Base-by-base conservation (phyloP, 2,329 filamentous ascomycete genomes). In the Penicillium nordicum region DNA sequence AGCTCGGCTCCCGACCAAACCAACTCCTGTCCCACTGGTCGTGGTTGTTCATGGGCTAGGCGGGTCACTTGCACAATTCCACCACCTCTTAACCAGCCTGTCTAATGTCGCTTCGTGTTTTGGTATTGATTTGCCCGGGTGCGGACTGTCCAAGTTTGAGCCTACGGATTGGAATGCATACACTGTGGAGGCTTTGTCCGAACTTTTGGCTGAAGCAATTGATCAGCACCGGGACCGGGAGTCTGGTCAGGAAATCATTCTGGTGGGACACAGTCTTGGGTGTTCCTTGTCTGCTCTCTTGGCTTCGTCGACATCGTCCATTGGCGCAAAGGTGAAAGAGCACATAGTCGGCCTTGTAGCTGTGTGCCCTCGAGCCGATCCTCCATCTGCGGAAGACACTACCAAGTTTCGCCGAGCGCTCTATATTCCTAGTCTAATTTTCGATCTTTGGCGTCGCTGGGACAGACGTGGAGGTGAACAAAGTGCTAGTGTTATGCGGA, bases 41-140 rank as follows among this genome's bases (percentile, higher is more conserved):
- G 92, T 97, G 42, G 96, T 95, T 69, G 81, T 97, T 55, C 94
- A 97, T 69, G 94, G 94, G 1, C 81, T 97, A 10, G 94, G 93
- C n/a, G 94, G 94, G 47, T 96, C 90, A 0, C 83, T 92, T 25
- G 88, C 91, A 11, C 94, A 97, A 69, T 97, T 97, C 69, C 83
- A 90, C 53, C 85, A 89, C 30, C 77, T 97, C 5, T 77, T 97
- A 16, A 88, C 85, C 21, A 94, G 90, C 72, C 80, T 99, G 46
- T 84, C 89, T 49, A 91, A 95, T 69, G 79, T 92, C 47, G 91
- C 89, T 12, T 88, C 92, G 46, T 96, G 92, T 71, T 81, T 96
- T 38, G 89, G 91, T 4, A 86, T 97, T 60, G 94, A 99, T 71
- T 80, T 97, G 4, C 93, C 94, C 1, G 94, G 94, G 38, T 96